Evolutionary conservation across 352 stramenopile genomes (phyloP).

Genomic region (Globisporangium camurandrum): DNA sequence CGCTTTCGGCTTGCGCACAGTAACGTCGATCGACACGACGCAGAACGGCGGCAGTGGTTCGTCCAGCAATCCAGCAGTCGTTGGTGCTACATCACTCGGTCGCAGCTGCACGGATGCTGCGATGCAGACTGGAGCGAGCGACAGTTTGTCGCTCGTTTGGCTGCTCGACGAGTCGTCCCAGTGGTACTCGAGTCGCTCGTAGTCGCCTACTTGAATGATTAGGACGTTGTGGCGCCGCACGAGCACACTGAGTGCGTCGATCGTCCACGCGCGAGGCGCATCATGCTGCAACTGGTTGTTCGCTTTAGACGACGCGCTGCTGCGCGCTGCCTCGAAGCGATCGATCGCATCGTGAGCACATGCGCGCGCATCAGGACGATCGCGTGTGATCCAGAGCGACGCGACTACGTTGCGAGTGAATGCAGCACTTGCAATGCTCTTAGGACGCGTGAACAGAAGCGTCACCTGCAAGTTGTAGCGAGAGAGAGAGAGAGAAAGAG

Average conservation of each 20-base stretch:
- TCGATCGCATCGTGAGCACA: not conserved
- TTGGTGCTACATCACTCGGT: constrained; percentile 5
- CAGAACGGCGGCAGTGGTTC: constrained; percentile 11
- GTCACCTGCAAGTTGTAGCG: no score
- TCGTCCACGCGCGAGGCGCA: constrained; percentile 8
- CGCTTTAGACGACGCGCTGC: no score
- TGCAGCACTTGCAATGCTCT: constrained; percentile 1
- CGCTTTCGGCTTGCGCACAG: constrained; percentile 5
- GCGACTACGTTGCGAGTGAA: not conserved
- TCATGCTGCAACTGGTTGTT: no score
- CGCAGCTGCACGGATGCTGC: not conserved
- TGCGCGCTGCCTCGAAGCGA: constrained; percentile 3
- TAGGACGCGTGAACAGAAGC: constrained; percentile 11
- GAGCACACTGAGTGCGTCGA: constrained; percentile 1
- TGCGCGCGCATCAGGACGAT: constrained; percentile 8
- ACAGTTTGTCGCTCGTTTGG: not conserved
- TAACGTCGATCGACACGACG: constrained; percentile 1
- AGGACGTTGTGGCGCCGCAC: constrained; percentile 9
- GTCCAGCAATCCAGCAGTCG: constrained; percentile 3
- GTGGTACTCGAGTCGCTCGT: constrained; percentile 8
- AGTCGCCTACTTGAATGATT: constrained; percentile 1
- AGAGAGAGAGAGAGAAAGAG: no score
- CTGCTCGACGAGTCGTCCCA: not conserved
- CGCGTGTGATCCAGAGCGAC: constrained; percentile 14
- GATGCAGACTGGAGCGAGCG: not conserved